Percentiles rank a stretch among this genome's conserved stretches.
These are phyloP conservation scores for Dryas octopetala DNA, from an alignment of 306 rosid genomes.

Conservation along the genomic window DNA sequence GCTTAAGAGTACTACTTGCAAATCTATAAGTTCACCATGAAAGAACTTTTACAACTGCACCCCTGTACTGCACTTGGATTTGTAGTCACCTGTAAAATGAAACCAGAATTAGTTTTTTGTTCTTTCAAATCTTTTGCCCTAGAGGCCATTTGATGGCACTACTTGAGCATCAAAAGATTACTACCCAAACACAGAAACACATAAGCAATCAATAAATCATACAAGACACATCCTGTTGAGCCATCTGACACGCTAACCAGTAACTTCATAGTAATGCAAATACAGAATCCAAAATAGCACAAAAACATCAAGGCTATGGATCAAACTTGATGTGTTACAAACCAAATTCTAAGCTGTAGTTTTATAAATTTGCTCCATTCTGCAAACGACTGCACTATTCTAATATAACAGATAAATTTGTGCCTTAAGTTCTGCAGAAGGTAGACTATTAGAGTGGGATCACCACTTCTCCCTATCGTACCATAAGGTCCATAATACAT, in stretches of 20 bases:
- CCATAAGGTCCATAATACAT: neutral
- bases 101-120: conserved; percentile 23
- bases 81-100: conserved; percentile 63
- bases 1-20: conserved; percentile 5
- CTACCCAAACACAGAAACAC: neutral
- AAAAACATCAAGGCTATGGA: neutral
- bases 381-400: neutral
- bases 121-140: neutral
- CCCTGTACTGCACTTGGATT: conserved; percentile 98
- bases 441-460: neutral
- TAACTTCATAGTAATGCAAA: neutral
- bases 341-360: neutral
- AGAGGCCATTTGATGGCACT: neutral
- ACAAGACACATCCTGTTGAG: neutral
- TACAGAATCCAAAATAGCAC: neutral
- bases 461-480: neutral
- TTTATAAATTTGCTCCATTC: neutral
- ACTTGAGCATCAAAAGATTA: conserved; percentile 1
- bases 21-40: conserved; percentile 79
- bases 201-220: neutral
- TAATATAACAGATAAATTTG: neutral
- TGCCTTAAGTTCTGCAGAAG: neutral
- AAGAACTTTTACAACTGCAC: conserved; percentile 90
- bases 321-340: neutral
- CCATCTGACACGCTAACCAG: neutral